Conservation (phyloP, 2,329 filamentous ascomycete species). For the Chalaropsis ovoidea region DNA sequence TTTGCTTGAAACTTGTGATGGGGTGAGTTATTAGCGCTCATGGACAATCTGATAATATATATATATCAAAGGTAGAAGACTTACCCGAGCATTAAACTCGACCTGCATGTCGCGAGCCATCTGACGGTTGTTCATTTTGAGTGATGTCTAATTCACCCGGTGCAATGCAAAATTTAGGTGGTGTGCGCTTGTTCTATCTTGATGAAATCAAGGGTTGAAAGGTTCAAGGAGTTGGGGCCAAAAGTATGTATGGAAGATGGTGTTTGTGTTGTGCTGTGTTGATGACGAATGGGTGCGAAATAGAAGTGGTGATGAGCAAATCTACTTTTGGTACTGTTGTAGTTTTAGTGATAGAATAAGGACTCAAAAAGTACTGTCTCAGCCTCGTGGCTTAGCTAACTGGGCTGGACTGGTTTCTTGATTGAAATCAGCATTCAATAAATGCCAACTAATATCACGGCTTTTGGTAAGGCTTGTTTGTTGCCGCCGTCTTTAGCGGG, state of each 20-base stretch:
- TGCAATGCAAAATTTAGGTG: background rate
- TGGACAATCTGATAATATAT: no score
- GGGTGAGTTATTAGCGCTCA: background rate
- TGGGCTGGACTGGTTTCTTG: no score
- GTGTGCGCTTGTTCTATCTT: background rate
- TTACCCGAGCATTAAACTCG: constrained; percentile 51
- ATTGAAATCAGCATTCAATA: background rate
- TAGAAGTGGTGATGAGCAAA: background rate
- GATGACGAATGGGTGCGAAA: no score
- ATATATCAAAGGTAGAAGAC: constrained; percentile 15
- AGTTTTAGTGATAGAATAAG: no score
- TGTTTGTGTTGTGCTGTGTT: no score
- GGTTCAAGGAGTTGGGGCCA: no score
- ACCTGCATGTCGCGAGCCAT: constrained; percentile 51
- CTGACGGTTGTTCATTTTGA: constrained; percentile 49
- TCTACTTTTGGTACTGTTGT: background rate
- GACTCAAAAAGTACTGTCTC: background rate
- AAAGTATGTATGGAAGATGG: no score
- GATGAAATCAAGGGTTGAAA: no score
- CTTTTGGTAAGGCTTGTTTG: no score
- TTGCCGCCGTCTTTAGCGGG: no score
- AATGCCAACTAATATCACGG: no score
- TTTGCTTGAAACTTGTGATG: constrained; percentile 47
- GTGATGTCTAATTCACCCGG: constrained; percentile 6
- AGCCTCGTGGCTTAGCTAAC: constrained; percentile 6